Percentiles rank a stretch among this genome's conserved stretches.
Evolutionary conservation across 106 monocot species (phyloP).

Genomic region (Dendrobium nobile): DNA sequence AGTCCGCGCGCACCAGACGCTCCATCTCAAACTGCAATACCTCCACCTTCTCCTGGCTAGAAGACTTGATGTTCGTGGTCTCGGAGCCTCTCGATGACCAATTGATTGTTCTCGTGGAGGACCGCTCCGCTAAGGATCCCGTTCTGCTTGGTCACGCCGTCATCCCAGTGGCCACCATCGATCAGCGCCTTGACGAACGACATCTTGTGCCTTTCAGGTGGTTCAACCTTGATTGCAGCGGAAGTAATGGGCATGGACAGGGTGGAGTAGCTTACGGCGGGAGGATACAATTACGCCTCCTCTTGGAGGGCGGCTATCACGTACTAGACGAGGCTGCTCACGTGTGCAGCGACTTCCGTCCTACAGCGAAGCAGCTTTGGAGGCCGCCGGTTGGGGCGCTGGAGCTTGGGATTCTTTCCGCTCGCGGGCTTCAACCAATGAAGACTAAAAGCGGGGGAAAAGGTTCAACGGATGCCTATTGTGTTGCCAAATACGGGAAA

Average conservation of each 20-base stretch:
- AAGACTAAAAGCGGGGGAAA: conserved; percentile 79
- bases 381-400: conserved; percentile 70
- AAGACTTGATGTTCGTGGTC: conserved; percentile 81
- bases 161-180: conserved; percentile 35
- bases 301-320: conserved; percentile 91
- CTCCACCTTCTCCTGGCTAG: conserved; percentile 64
- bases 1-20: conserved; percentile 65
- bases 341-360: conserved; percentile 87
- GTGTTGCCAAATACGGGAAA: conserved; percentile 95
- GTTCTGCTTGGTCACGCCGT: conserved; percentile 42
- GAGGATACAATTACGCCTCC: conserved; percentile 66
- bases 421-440: conserved; percentile 87
- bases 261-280: conserved; percentile 35
- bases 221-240: conserved; percentile 56
- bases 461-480: conserved; percentile 94
- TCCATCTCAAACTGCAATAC: conserved; percentile 34
- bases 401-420: conserved; percentile 80
- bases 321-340: conserved; percentile 96
- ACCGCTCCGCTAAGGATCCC: conserved; percentile 73
- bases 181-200: conserved; percentile 82
- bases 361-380: conserved; percentile 93
- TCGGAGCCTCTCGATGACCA: conserved; percentile 81
- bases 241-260: not conserved
- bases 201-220: conserved; percentile 57
- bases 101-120: conserved; percentile 67